phyloP scores from a whole-genome alignment of 306 rosid genomes.

The Benincasa hispida region DNA sequence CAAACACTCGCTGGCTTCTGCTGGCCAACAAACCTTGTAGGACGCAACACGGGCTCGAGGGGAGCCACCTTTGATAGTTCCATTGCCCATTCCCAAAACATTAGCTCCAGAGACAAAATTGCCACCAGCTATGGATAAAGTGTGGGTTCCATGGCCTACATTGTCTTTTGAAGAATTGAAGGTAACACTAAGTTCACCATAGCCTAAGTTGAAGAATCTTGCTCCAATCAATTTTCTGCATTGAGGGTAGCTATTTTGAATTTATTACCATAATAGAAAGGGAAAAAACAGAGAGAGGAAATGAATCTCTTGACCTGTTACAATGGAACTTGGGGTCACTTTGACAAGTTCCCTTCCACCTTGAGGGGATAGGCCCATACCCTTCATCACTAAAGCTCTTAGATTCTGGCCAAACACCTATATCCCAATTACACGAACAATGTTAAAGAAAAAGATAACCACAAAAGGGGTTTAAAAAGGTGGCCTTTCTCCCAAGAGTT shows the following conservation, averaged over 20 bases:
- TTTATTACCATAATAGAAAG: not conserved
- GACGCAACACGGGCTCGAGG: constrained; percentile 59
- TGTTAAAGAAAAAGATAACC: not conserved
- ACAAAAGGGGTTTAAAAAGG: not conserved
- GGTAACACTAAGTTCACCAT: not conserved
- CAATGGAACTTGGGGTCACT: constrained; percentile 23
- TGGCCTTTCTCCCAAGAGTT: too few species aligned
- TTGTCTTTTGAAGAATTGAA: not conserved
- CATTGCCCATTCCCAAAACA: constrained; percentile 43
- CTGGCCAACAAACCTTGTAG: constrained; percentile 85
- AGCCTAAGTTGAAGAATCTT: constrained; percentile 2
- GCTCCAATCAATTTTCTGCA: constrained; percentile 9
- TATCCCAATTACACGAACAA: not conserved
- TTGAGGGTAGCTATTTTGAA: not conserved
- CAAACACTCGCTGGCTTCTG: constrained; percentile 30
- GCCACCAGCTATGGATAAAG: constrained; percentile 8
- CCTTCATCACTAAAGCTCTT: constrained; percentile 55
- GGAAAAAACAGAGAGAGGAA: not conserved
- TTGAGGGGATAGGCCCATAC: constrained; percentile 42
- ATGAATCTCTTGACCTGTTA: constrained; percentile 27
- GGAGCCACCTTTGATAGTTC: constrained; percentile 67
- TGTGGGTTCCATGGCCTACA: constrained; percentile 5
- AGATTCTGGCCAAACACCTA: constrained; percentile 80
- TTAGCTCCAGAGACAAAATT: not conserved
- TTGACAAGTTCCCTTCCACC: constrained; percentile 59